Percentiles rank a stretch among this genome's conserved stretches.
phyloP scores from a whole-genome alignment of 164 flowering plant genomes.

The Warburgia ugandensis region DNA sequence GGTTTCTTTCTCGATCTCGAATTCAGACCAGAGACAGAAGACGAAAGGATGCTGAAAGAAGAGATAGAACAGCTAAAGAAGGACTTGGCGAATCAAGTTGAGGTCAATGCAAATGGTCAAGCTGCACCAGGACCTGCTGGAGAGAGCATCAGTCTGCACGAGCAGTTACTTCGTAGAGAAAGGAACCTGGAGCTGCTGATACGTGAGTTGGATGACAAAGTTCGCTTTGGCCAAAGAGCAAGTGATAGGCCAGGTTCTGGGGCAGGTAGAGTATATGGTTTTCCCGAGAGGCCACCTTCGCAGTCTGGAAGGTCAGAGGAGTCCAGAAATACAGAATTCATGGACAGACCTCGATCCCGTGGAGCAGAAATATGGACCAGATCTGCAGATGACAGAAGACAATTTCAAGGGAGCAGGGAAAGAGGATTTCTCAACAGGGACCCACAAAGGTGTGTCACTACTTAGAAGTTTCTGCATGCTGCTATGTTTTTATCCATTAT shows the following conservation, averaged over 20 bases:
- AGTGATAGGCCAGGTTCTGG: constrained; percentile 34
- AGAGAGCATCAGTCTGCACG: constrained; percentile 11
- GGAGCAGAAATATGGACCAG: constrained; percentile 57
- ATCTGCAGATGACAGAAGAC: constrained; percentile 47
- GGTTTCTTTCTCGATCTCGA: constrained; percentile 1
- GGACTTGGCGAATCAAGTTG: constrained; percentile 18
- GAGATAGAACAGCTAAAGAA: constrained; percentile 25
- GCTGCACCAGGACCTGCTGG: constrained; percentile 9
- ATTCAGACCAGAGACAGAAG: constrained; percentile 31
- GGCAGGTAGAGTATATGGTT: constrained; percentile 20
- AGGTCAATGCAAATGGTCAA: constrained; percentile 18
- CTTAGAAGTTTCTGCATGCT: not conserved
- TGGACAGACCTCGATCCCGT: constrained; percentile 59
- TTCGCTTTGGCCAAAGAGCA: constrained; percentile 31
- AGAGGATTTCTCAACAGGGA: constrained; percentile 35
- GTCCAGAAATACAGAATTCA: constrained; percentile 41
- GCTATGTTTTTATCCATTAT: not conserved
- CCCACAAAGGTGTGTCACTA: constrained; percentile 38
- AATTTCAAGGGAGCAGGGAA: constrained; percentile 46
- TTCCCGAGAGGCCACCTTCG: constrained; percentile 47
- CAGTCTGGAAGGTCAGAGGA: constrained; percentile 57
- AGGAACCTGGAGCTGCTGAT: constrained; percentile 28
- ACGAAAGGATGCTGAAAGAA: constrained; percentile 28
- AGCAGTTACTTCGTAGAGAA: constrained; percentile 17
- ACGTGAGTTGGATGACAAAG: constrained; percentile 53